These are phyloP conservation scores for Cenchrus americanus DNA, from an alignment of 176 grass and related monocot species.

Conservation along the genomic window DNA sequence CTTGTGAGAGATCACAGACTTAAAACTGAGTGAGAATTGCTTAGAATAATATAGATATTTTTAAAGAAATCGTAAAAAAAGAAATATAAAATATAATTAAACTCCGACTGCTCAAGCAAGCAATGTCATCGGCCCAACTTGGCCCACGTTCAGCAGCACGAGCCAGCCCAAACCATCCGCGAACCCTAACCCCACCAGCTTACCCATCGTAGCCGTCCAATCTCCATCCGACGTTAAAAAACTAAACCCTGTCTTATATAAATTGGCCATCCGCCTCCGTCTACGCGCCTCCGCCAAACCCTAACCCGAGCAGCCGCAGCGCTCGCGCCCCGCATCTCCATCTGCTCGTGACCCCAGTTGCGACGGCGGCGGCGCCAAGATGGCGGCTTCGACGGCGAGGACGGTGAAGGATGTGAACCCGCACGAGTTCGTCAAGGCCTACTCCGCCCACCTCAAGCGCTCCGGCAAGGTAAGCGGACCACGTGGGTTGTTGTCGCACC, in stretches of 20 bases:
- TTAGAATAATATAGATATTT: no score
- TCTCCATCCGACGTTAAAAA: background rate
- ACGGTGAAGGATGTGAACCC: conserved; percentile 65
- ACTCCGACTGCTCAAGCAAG: no score
- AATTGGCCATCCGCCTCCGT: background rate
- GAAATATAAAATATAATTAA: no score
- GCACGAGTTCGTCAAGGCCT: conserved; percentile 66
- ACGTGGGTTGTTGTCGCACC: no score
- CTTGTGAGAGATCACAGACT: no score
- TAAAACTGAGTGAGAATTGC: no score
- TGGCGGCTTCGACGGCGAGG: conserved; percentile 40
- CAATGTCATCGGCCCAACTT: no score
- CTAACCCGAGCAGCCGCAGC: conserved; percentile 29
- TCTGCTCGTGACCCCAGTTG: background rate
- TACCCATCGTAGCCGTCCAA: background rate
- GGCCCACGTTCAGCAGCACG: no score
- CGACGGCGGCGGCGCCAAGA: conserved; percentile 12
- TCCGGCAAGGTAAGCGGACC: conserved; percentile 72
- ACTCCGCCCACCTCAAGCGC: conserved; percentile 68
- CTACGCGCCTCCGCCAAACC: background rate
- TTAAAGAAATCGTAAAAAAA: no score
- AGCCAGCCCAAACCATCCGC: background rate
- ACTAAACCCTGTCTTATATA: background rate
- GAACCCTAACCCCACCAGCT: background rate
- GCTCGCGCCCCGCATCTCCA: background rate